Evolutionary conservation across 441 rosid species (phyloP).

Genomic region (Dalechampia spathulata): DNA sequence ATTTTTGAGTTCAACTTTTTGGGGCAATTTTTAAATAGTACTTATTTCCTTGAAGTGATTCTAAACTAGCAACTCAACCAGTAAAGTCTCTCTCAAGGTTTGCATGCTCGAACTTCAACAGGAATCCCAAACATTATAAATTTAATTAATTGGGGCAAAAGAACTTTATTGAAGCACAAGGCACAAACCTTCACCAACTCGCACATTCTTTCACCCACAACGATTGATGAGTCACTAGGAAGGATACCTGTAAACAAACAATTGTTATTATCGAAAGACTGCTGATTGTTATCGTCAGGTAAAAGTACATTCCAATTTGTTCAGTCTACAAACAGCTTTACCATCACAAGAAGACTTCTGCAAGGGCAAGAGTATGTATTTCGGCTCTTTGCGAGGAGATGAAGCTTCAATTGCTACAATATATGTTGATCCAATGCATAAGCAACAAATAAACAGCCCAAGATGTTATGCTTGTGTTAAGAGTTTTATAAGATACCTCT

Average conservation of each 20-base stretch:
- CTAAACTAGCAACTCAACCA: not conserved
- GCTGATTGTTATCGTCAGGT: not conserved
- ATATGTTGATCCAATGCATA: constrained; percentile 14
- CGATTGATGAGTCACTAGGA: constrained; percentile 56
- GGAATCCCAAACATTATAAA: not conserved
- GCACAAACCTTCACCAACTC: constrained; percentile 84
- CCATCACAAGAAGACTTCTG: constrained; percentile 50
- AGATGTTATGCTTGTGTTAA: constrained; percentile 1
- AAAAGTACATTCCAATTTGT: not conserved
- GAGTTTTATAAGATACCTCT: constrained; percentile 43
- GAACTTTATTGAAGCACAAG: not conserved
- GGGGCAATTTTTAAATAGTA: not conserved
- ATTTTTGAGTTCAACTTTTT: not conserved
- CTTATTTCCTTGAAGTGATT: not conserved
- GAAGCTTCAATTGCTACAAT: constrained; percentile 81
- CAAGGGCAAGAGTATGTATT: constrained; percentile 58
- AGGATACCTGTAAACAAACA: constrained; percentile 36
- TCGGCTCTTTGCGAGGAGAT: constrained; percentile 75
- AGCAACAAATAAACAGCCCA: constrained; percentile 14
- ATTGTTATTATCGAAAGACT: constrained; percentile 12
- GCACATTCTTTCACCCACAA: constrained; percentile 72
- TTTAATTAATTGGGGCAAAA: not conserved
- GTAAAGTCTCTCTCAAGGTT: not conserved
- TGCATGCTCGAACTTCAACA: not conserved
- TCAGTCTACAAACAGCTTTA: constrained; percentile 22